phyloP scores from a whole-genome alignment of 1,284 basidiomycete species.

The Puccinia sorghi region DNA sequence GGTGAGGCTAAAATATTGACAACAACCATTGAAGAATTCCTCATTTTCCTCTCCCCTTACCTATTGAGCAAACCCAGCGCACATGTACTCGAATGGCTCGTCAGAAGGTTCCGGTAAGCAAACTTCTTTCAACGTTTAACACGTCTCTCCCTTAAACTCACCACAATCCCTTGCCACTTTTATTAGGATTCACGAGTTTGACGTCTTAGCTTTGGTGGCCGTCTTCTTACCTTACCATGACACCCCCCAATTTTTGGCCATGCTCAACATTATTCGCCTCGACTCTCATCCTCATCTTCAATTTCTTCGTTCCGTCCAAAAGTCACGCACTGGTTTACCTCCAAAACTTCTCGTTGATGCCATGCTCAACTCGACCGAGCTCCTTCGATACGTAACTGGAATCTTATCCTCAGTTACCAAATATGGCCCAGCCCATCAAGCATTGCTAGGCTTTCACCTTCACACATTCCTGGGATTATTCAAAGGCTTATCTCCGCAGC shows the following conservation, averaged over 20 bases:
- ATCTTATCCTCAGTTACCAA: slow-evolving; percentile 68
- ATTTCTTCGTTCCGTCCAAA: slow-evolving; percentile 69
- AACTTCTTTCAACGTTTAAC: neutral
- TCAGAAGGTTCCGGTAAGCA: slow-evolving; percentile 80
- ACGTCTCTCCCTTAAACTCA: neutral
- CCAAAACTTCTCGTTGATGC: slow-evolving; percentile 70
- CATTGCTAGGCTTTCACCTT: slow-evolving; percentile 76
- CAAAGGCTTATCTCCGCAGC: slow-evolving; percentile 57
- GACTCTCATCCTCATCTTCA: slow-evolving; percentile 51
- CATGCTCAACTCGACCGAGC: slow-evolving; percentile 71
- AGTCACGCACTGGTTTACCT: slow-evolving; percentile 71
- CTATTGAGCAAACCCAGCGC: slow-evolving; percentile 78
- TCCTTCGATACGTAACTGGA: slow-evolving; percentile 65
- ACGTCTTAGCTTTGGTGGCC: slow-evolving; percentile 74
- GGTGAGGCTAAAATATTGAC: slow-evolving; percentile 70
- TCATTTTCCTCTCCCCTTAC: slow-evolving; percentile 74
- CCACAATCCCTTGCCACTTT: neutral
- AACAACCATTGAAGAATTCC: slow-evolving; percentile 66
- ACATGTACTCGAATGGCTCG: slow-evolving; percentile 94
- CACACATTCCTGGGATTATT: slow-evolving; percentile 67
- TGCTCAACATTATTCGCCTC: slow-evolving; percentile 81
- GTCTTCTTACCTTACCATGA: slow-evolving; percentile 93
- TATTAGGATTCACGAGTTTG: slow-evolving; percentile 86
- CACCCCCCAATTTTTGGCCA: slow-evolving; percentile 89
- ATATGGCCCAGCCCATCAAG: slow-evolving; percentile 66